Base-by-base conservation (phyloP, 345 rosid species). In the Pugionium dolabratum region DNA sequence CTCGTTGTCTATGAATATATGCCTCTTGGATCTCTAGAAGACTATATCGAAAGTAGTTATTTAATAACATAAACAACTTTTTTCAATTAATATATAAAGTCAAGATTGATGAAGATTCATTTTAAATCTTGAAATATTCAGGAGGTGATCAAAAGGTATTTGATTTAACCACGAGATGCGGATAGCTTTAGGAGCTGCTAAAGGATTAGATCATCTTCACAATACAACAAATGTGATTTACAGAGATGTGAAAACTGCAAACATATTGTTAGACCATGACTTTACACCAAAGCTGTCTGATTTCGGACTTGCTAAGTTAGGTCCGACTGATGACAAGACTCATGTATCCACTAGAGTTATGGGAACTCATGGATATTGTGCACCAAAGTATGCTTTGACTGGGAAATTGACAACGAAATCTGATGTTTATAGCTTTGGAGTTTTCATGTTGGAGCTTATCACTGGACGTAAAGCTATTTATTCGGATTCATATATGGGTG, bases 351-450 rank as follows among this genome's bases (percentile, higher is more conserved):
- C 92, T 10, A 76, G 84, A 64, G 78, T 84, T 35, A 84, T 89
- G 87, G 92, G 96, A 26, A 84, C 90, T 36, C 80, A 70, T 1
- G 96, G 90, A 26, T 86, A 89, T 53, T 89, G 96, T 32, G 90
- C 92, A 56, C 96, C 90, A 0, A 92, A 89, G 74, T 89, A 84
- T 60, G 84, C 80, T 1, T 33, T 3, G 5, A 84, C 67, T 18
- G 90, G 92, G 27, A 81, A 78, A 43, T 33, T 89, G 69, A 83
- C 87, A 0, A 26, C 56, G 62, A 88, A 77, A 62, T 79, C 87
- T 1, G 96, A 89, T 66, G 78, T 88, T 18, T 88, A 75, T 66
- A 79, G 90, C 78, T 84, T 81, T 45, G 92, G 90, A 39, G 83
- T 88, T 30, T 80, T 89, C 51, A 30, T 89, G 69, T 59, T 89